A percentile compares a stretch with the other conserved stretches of the same genome.
These are phyloP conservation scores for Arthrinium puccinioides DNA, from an alignment of 2,329 filamentous ascomycete species.

Conservation along the genomic window DNA sequence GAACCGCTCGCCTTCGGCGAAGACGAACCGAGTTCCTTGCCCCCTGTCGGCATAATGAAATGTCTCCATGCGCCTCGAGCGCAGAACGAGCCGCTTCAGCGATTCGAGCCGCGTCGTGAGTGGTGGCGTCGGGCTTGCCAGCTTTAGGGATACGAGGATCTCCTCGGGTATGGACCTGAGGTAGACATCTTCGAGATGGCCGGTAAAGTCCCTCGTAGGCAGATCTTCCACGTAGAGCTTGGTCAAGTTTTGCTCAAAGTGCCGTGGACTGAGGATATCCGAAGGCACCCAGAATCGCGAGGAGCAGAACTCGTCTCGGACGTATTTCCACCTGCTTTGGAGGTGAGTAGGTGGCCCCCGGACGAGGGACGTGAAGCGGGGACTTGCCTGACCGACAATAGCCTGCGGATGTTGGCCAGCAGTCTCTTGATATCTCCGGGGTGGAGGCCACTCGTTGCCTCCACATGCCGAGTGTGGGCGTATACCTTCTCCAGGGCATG, in stretches of 20 bases:
- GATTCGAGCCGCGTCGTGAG: constrained; percentile 32
- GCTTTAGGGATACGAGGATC: constrained; percentile 31
- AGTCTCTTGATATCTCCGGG: constrained; percentile 26
- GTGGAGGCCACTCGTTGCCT: constrained; percentile 31
- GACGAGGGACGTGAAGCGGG: background rate
- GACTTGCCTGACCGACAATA: constrained; percentile 32
- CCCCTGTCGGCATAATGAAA: constrained; percentile 37
- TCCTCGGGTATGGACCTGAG: constrained; percentile 29
- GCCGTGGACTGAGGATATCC: constrained; percentile 26
- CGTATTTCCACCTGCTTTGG: constrained; percentile 30
- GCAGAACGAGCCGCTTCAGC: constrained; percentile 34
- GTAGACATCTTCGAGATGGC: constrained; percentile 26
- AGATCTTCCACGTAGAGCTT: constrained; percentile 33
- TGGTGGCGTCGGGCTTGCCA: constrained; percentile 29
- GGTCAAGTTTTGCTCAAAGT: constrained; percentile 19
- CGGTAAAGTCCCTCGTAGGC: constrained; percentile 29
- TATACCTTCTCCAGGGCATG: constrained; percentile 27
- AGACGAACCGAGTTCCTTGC: constrained; percentile 36
- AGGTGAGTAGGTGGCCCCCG: background rate
- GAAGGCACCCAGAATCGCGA: constrained; percentile 28
- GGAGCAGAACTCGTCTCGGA: constrained; percentile 20
- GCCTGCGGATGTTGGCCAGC: constrained; percentile 25
- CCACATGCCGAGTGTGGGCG: constrained; percentile 31
- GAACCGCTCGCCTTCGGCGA: constrained; percentile 30
- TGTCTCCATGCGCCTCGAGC: constrained; percentile 25